These are phyloP conservation scores for Flaveria brownii DNA, from an alignment of 129 eudicot species.

Conservation along the genomic window DNA sequence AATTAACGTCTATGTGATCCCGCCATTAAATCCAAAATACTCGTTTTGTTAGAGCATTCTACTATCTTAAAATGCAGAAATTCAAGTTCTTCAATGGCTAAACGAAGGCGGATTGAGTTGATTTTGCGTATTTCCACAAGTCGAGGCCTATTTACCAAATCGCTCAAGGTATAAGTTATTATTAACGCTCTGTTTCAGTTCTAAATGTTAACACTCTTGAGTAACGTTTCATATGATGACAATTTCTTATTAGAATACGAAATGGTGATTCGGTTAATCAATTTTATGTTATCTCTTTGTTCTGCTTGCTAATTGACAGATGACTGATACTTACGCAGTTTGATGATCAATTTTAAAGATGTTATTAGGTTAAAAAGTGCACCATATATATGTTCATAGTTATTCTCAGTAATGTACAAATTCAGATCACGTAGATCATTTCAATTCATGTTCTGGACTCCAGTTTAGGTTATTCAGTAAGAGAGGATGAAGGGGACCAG, in stretches of 20 bases:
- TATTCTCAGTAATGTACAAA: background rate
- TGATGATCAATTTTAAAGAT: background rate
- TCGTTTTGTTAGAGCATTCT: background rate
- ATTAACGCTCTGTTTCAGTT: background rate
- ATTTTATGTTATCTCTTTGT: background rate
- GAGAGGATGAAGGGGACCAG: background rate
- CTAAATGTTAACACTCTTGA: background rate
- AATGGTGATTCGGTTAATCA: background rate
- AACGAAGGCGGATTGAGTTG: background rate
- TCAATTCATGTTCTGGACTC: background rate
- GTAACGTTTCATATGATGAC: background rate
- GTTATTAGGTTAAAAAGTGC: background rate
- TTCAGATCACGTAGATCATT: conserved; percentile 9
- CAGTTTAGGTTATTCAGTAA: background rate
- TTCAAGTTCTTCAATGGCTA: background rate
- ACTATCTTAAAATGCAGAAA: background rate
- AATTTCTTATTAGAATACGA: background rate
- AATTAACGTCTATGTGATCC: background rate
- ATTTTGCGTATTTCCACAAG: background rate
- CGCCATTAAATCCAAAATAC: background rate
- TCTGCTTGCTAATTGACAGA: background rate
- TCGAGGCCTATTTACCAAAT: background rate
- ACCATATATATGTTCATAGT: background rate
- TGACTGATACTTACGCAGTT: background rate
- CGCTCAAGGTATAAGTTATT: background rate